phyloP scores from a whole-genome alignment of 768 basidiomycete species.

The Kwoniella shandongensis region DNA sequence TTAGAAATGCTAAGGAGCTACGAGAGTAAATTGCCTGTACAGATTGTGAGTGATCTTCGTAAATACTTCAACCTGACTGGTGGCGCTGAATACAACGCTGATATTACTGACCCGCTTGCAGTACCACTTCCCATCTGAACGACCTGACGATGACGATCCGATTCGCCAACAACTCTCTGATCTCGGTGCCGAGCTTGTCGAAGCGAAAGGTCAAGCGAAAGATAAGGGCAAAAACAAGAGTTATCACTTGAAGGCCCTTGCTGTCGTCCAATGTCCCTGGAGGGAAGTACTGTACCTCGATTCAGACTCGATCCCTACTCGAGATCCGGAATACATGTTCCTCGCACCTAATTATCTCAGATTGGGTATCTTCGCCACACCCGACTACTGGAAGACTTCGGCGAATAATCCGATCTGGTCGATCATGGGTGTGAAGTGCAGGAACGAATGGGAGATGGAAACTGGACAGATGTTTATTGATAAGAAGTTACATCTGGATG shows the following conservation, averaged over 20 bases:
- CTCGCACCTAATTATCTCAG: conserved; percentile 54
- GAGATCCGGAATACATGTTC: conserved; percentile 54
- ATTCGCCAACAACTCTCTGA: conserved; percentile 56
- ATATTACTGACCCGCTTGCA: conserved; percentile 5
- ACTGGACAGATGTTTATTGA: conserved; percentile 58
- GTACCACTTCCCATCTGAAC: conserved; percentile 56
- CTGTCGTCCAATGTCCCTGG: conserved; percentile 51
- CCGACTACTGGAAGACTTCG: conserved; percentile 57
- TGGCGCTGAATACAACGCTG: not conserved
- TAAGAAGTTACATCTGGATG: conserved; percentile 56
- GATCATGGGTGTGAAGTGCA: conserved; percentile 55
- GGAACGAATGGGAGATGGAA: conserved; percentile 58
- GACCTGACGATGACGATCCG: conserved; percentile 44
- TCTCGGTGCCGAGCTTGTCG: conserved; percentile 59
- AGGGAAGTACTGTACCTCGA: conserved; percentile 56
- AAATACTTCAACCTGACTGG: not conserved
- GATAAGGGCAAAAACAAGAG: conserved; percentile 52
- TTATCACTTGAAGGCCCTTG: conserved; percentile 52
- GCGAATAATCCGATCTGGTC: conserved; percentile 54
- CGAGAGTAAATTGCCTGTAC: conserved; percentile 41
- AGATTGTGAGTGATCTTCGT: conserved; percentile 39
- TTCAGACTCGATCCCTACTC: conserved; percentile 50
- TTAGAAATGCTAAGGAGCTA: conserved; percentile 40
- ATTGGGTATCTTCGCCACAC: conserved; percentile 52
- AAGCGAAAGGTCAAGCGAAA: conserved; percentile 41